A percentile compares a stretch with the other conserved stretches of the same genome.
These are phyloP conservation scores for Kregervanrija delftensis DNA, from an alignment of 805 yeast genomes.

Conservation along the genomic window DNA sequence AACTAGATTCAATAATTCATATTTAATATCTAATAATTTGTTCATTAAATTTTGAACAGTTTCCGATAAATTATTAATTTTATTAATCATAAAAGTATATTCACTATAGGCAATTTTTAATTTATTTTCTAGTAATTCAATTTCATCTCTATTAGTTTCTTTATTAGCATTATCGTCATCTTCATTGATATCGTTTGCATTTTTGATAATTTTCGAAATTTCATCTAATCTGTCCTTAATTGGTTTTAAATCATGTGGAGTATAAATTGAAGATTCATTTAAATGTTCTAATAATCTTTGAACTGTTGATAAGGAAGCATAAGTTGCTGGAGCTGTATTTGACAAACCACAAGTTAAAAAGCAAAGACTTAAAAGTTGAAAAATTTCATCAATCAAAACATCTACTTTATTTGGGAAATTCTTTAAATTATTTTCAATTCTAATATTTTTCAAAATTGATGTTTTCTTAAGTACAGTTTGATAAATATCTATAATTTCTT, in stretches of 20 bases:
- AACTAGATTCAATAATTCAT: constrained; percentile 50
- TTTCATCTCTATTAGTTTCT: constrained; percentile 7
- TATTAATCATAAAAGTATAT: constrained; percentile 49
- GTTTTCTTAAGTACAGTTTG: constrained; percentile 49
- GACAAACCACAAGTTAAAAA: constrained; percentile 89
- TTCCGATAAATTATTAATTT: constrained; percentile 47
- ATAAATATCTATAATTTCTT: constrained; percentile 57
- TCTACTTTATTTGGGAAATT: constrained; percentile 51
- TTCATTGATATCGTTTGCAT: constrained; percentile 28
- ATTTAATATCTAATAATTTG: constrained; percentile 52
- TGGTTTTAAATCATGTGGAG: constrained; percentile 77
- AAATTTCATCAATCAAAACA: constrained; percentile 75
- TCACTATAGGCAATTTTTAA: constrained; percentile 54
- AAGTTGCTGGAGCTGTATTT: constrained; percentile 89
- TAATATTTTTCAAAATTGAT: constrained; percentile 44
- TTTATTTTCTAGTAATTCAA: constrained; percentile 54
- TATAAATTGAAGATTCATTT: constrained; percentile 73
- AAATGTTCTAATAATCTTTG: constrained; percentile 78
- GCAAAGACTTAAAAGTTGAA: constrained; percentile 79
- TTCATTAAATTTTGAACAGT: constrained; percentile 47
- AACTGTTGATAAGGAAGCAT: constrained; percentile 82
- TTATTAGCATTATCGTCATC: background rate
- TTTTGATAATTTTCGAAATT: constrained; percentile 53
- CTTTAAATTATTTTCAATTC: constrained; percentile 24
- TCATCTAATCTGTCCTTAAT: constrained; percentile 68